Conservation (phyloP, 208 protist genomes). For the Leishmania aethiopica region DNA sequence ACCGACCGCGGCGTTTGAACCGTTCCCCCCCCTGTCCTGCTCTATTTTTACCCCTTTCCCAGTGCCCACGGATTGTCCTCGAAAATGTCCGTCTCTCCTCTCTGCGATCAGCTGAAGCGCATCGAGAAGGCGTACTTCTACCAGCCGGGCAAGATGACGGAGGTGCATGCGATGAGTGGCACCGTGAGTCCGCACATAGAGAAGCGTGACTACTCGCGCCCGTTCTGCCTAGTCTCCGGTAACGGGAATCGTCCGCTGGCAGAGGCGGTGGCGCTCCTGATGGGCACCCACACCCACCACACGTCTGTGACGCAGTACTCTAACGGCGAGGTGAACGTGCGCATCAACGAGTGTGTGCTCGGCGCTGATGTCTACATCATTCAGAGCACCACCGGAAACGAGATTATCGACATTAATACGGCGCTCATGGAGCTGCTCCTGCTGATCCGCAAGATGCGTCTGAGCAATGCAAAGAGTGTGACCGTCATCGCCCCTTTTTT, state of each 20-base stretch:
- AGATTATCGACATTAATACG: constrained; percentile 93
- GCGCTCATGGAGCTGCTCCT: constrained; percentile 96
- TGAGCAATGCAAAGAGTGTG: constrained; percentile 88
- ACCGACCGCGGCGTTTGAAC: not conserved
- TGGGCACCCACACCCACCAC: constrained; percentile 78
- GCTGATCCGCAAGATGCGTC: constrained; percentile 90
- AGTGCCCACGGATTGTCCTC: not conserved
- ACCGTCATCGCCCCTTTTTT: constrained; percentile 97
- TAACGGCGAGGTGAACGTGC: constrained; percentile 91
- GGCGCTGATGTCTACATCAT: constrained; percentile 97
- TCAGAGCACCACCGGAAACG: constrained; percentile 94
- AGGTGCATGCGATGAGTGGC: constrained; percentile 64
- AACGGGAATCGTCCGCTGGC: constrained; percentile 91
- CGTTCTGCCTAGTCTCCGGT: constrained; percentile 87
- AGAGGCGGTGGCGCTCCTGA: constrained; percentile 81
- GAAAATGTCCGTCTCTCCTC: constrained; percentile 36
- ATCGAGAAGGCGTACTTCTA: constrained; percentile 90
- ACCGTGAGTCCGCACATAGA: constrained; percentile 56
- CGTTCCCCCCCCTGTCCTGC: not conserved
- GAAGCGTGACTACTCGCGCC: constrained; percentile 27
- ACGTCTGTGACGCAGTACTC: constrained; percentile 84
- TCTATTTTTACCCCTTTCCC: not conserved
- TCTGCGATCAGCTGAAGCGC: constrained; percentile 73
- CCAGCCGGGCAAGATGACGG: constrained; percentile 68
- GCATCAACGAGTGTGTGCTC: constrained; percentile 94